These are phyloP conservation scores for Coniochaeta hoffmannii DNA, from an alignment of 2,329 filamentous ascomycete species.

Conservation along the genomic window DNA sequence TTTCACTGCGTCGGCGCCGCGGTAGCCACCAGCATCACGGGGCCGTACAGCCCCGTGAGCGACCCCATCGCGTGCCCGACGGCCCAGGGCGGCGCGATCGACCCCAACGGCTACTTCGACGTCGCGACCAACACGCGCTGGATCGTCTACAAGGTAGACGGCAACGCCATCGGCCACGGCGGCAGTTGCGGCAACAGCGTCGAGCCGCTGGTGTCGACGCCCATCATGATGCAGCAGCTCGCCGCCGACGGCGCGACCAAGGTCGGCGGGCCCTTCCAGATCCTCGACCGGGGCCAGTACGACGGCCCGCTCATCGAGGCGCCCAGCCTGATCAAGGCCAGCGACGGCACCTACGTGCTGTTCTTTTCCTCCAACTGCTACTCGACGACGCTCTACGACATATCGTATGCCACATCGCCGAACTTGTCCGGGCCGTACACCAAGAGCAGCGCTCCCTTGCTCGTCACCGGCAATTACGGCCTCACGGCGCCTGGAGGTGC, in stretches of 20 bases:
- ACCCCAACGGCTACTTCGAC: slow-evolving; percentile 53
- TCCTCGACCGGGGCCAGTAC: slow-evolving; percentile 34
- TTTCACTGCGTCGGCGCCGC: slow-evolving; percentile 54
- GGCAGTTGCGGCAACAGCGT: slow-evolving; percentile 37
- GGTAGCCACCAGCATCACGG: slow-evolving; percentile 34
- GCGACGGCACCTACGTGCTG: slow-evolving; percentile 46
- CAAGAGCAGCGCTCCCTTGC: slow-evolving; percentile 21
- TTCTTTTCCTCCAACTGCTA: slow-evolving; percentile 58
- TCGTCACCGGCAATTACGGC: slow-evolving; percentile 28
- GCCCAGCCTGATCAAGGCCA: slow-evolving; percentile 41
- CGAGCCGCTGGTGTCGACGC: slow-evolving; percentile 35
- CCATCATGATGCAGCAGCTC: slow-evolving; percentile 49
- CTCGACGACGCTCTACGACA: slow-evolving; percentile 44
- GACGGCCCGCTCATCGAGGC: slow-evolving; percentile 56
- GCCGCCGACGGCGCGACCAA: slow-evolving; percentile 42
- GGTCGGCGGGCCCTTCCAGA: slow-evolving; percentile 38
- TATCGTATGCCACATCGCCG: slow-evolving; percentile 48
- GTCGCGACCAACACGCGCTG: slow-evolving; percentile 43
- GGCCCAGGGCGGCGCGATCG: slow-evolving; percentile 52
- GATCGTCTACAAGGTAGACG: slow-evolving; percentile 60
- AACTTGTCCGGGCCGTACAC: slow-evolving; percentile 29
- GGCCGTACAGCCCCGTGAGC: slow-evolving; percentile 43
- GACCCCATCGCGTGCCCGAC: slow-evolving; percentile 45
- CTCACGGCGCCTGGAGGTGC: slow-evolving; percentile 34
- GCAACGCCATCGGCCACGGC: slow-evolving; percentile 43